A percentile compares a stretch with the other conserved stretches of the same genome.
Evolutionary conservation across 2,329 filamentous ascomycete genomes (phyloP).

Genomic region (Epichloe sibirici): DNA sequence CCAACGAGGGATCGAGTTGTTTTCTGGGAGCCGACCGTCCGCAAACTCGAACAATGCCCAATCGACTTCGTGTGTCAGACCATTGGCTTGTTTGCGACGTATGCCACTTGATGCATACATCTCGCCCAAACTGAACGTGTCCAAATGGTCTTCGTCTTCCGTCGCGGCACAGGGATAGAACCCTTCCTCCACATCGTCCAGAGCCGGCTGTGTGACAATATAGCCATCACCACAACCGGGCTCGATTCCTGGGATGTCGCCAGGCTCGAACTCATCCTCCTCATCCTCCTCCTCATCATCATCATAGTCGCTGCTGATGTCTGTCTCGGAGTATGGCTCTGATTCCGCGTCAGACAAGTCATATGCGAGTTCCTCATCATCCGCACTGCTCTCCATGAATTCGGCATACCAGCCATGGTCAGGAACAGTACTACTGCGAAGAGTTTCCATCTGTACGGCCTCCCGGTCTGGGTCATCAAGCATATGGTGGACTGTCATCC

Average conservation of each 20-base stretch:
- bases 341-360: slow-evolving; percentile 53
- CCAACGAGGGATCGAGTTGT: slow-evolving; percentile 52
- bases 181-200: slow-evolving; percentile 72
- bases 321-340: slow-evolving; percentile 36
- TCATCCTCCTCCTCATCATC: slow-evolving; percentile 44
- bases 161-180: slow-evolving; percentile 66
- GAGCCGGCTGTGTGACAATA: slow-evolving; percentile 78
- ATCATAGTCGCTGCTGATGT: slow-evolving; percentile 39
- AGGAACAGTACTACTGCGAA: slow-evolving; percentile 27
- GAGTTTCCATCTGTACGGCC: slow-evolving; percentile 16
- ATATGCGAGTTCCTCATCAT: slow-evolving; percentile 43
- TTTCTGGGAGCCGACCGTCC: slow-evolving; percentile 54
- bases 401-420: slow-evolving; percentile 31
- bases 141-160: slow-evolving; percentile 70
- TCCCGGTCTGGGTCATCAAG: slow-evolving; percentile 57
- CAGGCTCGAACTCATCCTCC: slow-evolving; percentile 44
- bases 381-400: slow-evolving; percentile 28
- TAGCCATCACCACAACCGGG: slow-evolving; percentile 65
- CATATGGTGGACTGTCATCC: slow-evolving; percentile 97
- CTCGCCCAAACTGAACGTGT: slow-evolving; percentile 68
- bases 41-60: slow-evolving; percentile 85
- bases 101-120: slow-evolving; percentile 87
- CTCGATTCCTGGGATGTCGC: slow-evolving; percentile 69
- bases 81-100: slow-evolving; percentile 58
- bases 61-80: slow-evolving; percentile 80